Evolutionary conservation across 164 flowering plant species (phyloP), one percentile per base, ranked within the genome.

Genomic region (Vitis rotundifolia): DNA sequence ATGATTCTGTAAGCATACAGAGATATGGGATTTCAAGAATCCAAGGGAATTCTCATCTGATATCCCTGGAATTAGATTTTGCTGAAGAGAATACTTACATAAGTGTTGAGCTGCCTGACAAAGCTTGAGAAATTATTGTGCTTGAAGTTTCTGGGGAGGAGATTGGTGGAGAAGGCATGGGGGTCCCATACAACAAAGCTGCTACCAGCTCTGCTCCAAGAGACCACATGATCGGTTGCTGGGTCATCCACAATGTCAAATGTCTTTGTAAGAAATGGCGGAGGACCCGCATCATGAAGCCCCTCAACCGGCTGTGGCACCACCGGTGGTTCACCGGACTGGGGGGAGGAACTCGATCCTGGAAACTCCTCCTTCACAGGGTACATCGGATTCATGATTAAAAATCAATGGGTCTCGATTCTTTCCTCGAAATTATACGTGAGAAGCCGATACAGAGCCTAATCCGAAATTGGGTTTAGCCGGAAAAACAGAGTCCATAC

Each of bases 131-230:
- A 83, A 62, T 85, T 86, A 50, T 77, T 83, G 68, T 84, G 91
- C 85, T 87, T 87, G 80, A 87, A 87, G 81, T 63, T 76, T 61
- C 80, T 69, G 11, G 89, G 87, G 3, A 89, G 79, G 11, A 87
- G 78, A 73, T 29, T 59, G 13, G 76, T 72, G 49, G 89, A 77
- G 70, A 89, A 87, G 12, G 82, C 73, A 63, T 86, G 77, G n/a
- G 93, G 87, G 71, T 89, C 91, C 91, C 87, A 86, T 8, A 89
- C 89, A 11, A 82, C 82, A 67, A 89, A 87, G 74, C 87, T 87
- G 3, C 57, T 77, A 8, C 86, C 85, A 31, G 77, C 85, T 66
- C 81, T 72, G 83, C 78, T 81, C 94, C 94, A 90, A 1, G 89
- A 88, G 13, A 90, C 84, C 8, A 87, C 67, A 1, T 63, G 67